Evolutionary conservation across 2,329 filamentous ascomycete species (phyloP).

Genomic region (Pyrenochaeta sp.): DNA sequence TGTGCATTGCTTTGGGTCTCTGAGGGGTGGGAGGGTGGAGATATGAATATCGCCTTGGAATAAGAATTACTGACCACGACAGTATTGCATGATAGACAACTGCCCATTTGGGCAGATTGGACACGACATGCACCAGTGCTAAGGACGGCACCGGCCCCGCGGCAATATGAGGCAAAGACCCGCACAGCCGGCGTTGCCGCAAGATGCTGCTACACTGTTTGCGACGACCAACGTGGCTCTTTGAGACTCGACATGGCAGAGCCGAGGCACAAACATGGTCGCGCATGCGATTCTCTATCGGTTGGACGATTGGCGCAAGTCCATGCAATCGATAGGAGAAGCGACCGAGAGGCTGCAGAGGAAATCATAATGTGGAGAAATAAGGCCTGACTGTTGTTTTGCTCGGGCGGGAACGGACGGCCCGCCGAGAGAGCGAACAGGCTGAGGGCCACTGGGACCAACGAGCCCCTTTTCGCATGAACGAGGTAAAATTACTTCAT

Average conservation of each 20-base stretch:
- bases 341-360: constrained; percentile 24
- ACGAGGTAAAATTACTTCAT: constrained; percentile 30
- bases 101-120: background rate
- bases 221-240: background rate
- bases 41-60: constrained; percentile 5
- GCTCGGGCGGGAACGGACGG: constrained; percentile 15
- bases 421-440: constrained; percentile 26
- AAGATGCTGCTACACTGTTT: background rate
- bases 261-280: background rate
- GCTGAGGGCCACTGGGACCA: constrained; percentile 19
- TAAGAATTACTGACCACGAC: constrained; percentile 2
- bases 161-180: background rate
- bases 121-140: background rate
- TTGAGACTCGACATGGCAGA: background rate
- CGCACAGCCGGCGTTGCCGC: background rate
- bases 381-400: constrained; percentile 30
- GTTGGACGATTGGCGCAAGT: constrained; percentile 14
- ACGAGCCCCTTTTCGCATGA: constrained; percentile 34
- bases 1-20: background rate
- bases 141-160: background rate
- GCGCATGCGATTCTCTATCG: constrained; percentile 16
- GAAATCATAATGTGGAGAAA: constrained; percentile 45
- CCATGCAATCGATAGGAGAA: constrained; percentile 26
- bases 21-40: background rate
- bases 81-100: constrained; percentile 3